Base-by-base conservation (phyloP, 2,329 filamentous ascomycete species). In the Nemania abortiva region DNA sequence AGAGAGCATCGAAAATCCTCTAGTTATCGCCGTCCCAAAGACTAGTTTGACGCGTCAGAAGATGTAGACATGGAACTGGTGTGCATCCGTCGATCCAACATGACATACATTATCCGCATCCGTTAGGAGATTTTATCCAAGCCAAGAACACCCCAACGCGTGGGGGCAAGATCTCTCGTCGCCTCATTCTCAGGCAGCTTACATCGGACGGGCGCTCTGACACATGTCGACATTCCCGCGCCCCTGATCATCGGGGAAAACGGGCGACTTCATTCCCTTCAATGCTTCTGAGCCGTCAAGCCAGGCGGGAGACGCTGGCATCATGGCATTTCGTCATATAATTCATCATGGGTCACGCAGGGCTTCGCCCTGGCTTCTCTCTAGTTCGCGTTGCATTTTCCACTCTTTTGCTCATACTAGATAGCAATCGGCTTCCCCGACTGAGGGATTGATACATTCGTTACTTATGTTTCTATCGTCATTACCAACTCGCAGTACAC, bases 21-120 rank as follows among this genome's bases (percentile, higher is more conserved):
- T 37, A 9, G 34, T 37, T 13, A 6, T 37, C 11, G 11, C 34
- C 7, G 34, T 3, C 34, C 34, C 11, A 42, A 42, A 15, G 4
- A 18, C 13, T 42, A 42, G 39, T 42, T 42, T 42, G 39, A 11
- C 39, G 15, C 13, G 39, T 42, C 15, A 18, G 39, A 18, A 11
- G 11, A 42, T 11, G 10, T 42, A 18, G 39, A 42, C 39, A 37
- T 42, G 45, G 45, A 64, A 27, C 53, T 47, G 34, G 49, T 29
- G 47, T 31, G 49, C 42, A 63, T 66, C 49, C 39, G 67, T 66
- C 68, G 68, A 70, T 70, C 68, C 64, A 66, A 70, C 68, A 66
- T 50, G 39, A 37, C 50, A 59, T 54, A 50, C 9, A 70, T 70
- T 70, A 70, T 52, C 68, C 68, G 64, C 59, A n/a, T 42, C 53